phyloP scores from a whole-genome alignment of 495 filamentous ascomycete species.

The Platismatia glauca region DNA sequence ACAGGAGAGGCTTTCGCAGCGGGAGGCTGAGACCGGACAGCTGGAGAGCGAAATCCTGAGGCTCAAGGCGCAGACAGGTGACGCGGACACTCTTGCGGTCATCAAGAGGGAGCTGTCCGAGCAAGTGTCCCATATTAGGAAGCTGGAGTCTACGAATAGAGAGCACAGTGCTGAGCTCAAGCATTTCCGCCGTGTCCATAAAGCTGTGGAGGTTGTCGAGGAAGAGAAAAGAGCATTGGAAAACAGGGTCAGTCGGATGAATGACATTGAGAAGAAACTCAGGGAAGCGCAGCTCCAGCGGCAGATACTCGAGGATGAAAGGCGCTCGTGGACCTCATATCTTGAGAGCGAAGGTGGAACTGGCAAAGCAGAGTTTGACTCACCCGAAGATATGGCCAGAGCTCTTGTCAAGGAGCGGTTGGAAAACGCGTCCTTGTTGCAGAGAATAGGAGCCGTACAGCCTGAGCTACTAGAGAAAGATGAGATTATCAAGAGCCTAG shows the following conservation, averaged over 20 bases:
- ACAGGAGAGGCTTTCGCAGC: slow-evolving; percentile 57
- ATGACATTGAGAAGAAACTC: slow-evolving; percentile 63
- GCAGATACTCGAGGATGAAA: slow-evolving; percentile 81
- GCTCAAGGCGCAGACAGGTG: slow-evolving; percentile 74
- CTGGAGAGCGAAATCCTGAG: slow-evolving; percentile 76
- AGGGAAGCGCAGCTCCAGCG: slow-evolving; percentile 71
- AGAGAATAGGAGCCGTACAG: slow-evolving; percentile 66
- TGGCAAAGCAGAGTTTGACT: slow-evolving; percentile 63
- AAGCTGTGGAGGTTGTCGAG: slow-evolving; percentile 85
- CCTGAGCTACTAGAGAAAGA: slow-evolving; percentile 78
- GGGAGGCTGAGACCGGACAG: slow-evolving; percentile 58
- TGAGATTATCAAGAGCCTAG: slow-evolving; percentile 59
- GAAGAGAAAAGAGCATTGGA: slow-evolving; percentile 87
- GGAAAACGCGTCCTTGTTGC: slow-evolving; percentile 65
- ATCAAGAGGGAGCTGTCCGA: slow-evolving; percentile 81
- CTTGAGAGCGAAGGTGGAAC: slow-evolving; percentile 52
- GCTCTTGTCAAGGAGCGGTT: slow-evolving; percentile 74
- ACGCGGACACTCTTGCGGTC: slow-evolving; percentile 70
- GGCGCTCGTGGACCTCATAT: slow-evolving; percentile 76
- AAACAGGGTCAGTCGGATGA: slow-evolving; percentile 64
- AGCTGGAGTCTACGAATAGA: slow-evolving; percentile 67
- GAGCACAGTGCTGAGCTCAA: slow-evolving; percentile 75
- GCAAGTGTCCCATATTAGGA: slow-evolving; percentile 81
- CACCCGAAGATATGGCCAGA: slow-evolving; percentile 78
- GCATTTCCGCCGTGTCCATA: slow-evolving; percentile 66